Evolutionary conservation across 768 basidiomycete genomes (phyloP).

Genomic region (Cystofilobasidium bisporidii): DNA sequence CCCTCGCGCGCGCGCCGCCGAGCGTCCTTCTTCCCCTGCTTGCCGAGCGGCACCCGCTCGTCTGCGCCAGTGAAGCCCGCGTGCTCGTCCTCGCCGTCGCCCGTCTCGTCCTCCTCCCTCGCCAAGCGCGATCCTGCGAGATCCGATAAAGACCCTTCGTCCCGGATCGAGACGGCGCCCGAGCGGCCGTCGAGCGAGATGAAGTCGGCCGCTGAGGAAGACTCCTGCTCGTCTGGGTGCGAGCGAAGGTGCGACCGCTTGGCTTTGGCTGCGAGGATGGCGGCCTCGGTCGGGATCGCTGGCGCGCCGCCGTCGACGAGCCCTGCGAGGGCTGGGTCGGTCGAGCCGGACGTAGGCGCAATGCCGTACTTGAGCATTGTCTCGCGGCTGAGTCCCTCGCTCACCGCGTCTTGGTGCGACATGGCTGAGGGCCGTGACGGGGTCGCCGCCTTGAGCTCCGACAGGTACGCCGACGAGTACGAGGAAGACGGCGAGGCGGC

Average conservation of each 20-base stretch:
- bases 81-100: constrained; percentile 84
- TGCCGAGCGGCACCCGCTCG: constrained; percentile 74
- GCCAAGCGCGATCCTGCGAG: constrained; percentile 62
- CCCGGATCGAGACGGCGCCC: constrained; percentile 44
- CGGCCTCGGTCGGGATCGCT: constrained; percentile 53
- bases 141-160: constrained; percentile 42
- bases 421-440: constrained; percentile 33
- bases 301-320: constrained; percentile 38
- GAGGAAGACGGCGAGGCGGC: constrained; percentile 11
- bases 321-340: too few relatives aligned
- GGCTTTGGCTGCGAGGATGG: constrained; percentile 63
- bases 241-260: constrained; percentile 49
- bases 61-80: constrained; percentile 80
- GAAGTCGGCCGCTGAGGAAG: constrained; percentile 50
- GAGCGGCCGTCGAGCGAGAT: constrained; percentile 51
- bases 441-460: constrained; percentile 69
- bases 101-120: constrained; percentile 78
- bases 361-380: constrained; percentile 38
- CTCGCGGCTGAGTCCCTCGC: constrained; percentile 30
- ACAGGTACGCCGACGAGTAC: constrained; percentile 64
- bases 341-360: too few relatives aligned
- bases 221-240: constrained; percentile 28
- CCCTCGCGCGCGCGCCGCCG: constrained; percentile 55
- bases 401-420: constrained; percentile 30
- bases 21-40: constrained; percentile 65